Conservation (phyloP, 2,329 filamentous ascomycete species). For the Cytospora leucostoma region DNA sequence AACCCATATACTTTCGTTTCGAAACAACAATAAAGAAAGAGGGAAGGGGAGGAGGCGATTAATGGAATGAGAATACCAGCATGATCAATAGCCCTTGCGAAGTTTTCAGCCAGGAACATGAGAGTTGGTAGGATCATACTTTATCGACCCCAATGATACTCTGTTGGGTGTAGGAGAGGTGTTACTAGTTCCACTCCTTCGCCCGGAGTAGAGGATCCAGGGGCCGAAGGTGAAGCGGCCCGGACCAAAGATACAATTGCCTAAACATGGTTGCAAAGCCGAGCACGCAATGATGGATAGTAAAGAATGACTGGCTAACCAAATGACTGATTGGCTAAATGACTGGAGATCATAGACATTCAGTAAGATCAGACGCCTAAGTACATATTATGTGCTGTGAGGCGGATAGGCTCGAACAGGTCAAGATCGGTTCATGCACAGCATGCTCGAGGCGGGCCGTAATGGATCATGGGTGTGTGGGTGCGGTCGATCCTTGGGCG, state of each 20-base stretch:
- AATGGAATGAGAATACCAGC: neutral
- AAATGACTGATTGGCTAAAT: neutral
- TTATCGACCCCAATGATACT: conserved; percentile 13
- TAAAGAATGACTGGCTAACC: neutral
- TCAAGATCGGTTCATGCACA: conserved; percentile 13
- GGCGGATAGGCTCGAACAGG: conserved; percentile 2
- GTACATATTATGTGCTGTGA: neutral
- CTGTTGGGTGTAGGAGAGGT: conserved; percentile 10
- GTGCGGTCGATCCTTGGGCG: conserved; percentile 18
- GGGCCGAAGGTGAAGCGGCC: neutral
- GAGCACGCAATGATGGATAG: neutral
- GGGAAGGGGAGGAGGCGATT: neutral
- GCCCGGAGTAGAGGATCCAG: conserved; percentile 6
- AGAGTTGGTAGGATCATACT: conserved; percentile 14
- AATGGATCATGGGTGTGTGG: neutral
- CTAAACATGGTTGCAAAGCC: neutral
- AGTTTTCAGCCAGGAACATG: neutral
- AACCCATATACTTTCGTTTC: neutral
- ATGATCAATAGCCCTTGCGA: neutral
- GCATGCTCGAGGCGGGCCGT: neutral
- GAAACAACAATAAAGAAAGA: conserved; percentile 3
- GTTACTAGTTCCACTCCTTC: conserved; percentile 5
- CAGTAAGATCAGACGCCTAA: neutral
- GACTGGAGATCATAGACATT: neutral
- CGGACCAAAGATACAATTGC: conserved; percentile 8